These are phyloP conservation scores for Microbotryum violaceum DNA, from an alignment of 1,284 basidiomycete species.

Conservation along the genomic window DNA sequence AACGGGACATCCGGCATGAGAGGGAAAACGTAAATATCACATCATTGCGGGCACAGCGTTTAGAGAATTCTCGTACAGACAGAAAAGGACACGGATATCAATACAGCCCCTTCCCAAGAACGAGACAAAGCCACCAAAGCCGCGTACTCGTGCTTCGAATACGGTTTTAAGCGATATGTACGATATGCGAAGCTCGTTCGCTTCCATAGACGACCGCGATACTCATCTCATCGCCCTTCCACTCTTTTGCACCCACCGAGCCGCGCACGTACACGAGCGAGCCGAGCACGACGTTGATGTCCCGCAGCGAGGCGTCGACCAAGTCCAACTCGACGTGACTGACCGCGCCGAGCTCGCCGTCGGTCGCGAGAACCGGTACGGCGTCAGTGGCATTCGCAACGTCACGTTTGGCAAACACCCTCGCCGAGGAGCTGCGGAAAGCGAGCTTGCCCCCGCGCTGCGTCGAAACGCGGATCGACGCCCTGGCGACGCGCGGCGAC, in stretches of 20 bases:
- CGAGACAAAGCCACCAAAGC: too few relatives aligned
- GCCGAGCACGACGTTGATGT: slow-evolving; percentile 17
- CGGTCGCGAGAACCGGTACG: not conserved
- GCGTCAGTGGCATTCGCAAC: not conserved
- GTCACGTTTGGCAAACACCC: not conserved
- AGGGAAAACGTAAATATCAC: too few relatives aligned
- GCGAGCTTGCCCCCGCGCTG: slow-evolving; percentile 2
- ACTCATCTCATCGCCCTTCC: slow-evolving; percentile 8
- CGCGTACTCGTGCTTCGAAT: too few relatives aligned
- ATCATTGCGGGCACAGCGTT: too few relatives aligned
- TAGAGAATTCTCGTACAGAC: too few relatives aligned
- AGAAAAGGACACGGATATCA: too few relatives aligned
- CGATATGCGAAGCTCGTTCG: slow-evolving; percentile 3
- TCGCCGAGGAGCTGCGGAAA: not conserved
- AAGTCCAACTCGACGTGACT: slow-evolving; percentile 1
- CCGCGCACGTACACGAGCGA: slow-evolving; percentile 6
- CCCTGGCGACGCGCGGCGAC: not conserved
- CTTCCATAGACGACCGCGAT: slow-evolving; percentile 33
- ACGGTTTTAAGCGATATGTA: too few relatives aligned
- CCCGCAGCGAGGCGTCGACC: slow-evolving; percentile 7
- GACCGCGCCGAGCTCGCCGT: slow-evolving; percentile 4
- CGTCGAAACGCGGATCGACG: slow-evolving; percentile 7
- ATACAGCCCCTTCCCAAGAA: too few relatives aligned
- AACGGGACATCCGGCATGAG: too few relatives aligned
- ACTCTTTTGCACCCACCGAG: slow-evolving; percentile 28